Evolutionary conservation across 1,139 yeast species (phyloP).

Genomic region (Groenewaldozyma auringiensis): DNA sequence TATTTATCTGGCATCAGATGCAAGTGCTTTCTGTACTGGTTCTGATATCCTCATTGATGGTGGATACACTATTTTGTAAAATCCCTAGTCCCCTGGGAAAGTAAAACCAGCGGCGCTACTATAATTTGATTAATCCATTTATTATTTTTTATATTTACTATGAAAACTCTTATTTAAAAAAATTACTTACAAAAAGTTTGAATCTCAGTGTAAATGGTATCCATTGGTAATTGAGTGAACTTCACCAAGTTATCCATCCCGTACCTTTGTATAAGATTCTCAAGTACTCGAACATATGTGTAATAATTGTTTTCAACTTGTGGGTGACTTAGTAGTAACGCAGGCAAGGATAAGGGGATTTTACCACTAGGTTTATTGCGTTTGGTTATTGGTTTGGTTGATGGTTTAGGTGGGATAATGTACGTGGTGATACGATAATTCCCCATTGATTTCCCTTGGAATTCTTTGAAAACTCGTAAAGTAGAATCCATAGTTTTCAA

Average conservation of each 20-base stretch:
- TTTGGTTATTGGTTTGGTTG: not conserved
- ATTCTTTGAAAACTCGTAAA: conserved; percentile 1
- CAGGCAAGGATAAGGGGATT: conserved; percentile 2
- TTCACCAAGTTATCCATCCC: conserved; percentile 3
- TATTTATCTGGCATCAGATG: conserved; percentile 56
- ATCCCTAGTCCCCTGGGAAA: no score
- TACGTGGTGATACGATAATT: not conserved
- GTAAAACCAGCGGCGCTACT: no score
- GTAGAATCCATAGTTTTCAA: not conserved
- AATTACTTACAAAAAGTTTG: not conserved
- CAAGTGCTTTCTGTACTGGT: conserved; percentile 60
- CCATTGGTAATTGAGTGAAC: not conserved
- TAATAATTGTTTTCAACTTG: conserved; percentile 1
- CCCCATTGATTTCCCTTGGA: not conserved
- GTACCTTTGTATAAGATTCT: not conserved
- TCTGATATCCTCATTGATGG: conserved; percentile 61
- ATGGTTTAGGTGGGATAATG: not conserved
- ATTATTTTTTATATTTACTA: no score
- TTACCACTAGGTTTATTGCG: not conserved
- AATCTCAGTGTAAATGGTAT: not conserved
- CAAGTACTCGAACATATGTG: not conserved
- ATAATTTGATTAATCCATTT: no score
- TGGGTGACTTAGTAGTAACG: conserved; percentile 4
- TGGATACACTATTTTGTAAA: conserved; percentile 44
- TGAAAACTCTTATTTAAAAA: not conserved